Evolutionary conservation across 2,329 filamentous ascomycete genomes (phyloP).

Genomic region (Bertia moriformis): DNA sequence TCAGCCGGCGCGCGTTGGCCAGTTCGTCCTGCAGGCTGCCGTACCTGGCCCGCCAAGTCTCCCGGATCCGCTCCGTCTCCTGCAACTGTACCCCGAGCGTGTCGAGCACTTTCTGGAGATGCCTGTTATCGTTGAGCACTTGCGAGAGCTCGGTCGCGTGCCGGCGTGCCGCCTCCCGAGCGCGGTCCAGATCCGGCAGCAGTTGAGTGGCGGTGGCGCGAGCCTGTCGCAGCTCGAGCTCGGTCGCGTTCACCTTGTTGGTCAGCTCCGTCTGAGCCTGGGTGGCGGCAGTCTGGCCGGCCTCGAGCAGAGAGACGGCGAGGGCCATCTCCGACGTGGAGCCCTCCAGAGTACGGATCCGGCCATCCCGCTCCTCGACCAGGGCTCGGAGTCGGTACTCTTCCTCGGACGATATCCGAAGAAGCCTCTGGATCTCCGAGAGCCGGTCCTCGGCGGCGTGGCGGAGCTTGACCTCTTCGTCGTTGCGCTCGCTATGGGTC

Average conservation of each 20-base stretch:
- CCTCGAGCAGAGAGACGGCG: constrained; percentile 53
- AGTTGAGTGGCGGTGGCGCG: not conserved
- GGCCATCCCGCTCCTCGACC: constrained; percentile 55
- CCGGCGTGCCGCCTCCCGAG: constrained; percentile 32
- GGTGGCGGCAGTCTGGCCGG: constrained; percentile 43
- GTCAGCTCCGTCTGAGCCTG: constrained; percentile 38
- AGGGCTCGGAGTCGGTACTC: constrained; percentile 52
- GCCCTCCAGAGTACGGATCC: constrained; percentile 45
- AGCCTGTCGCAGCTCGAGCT: constrained; percentile 14
- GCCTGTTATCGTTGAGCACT: constrained; percentile 48
- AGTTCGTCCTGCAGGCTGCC: constrained; percentile 79
- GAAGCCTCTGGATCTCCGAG: constrained; percentile 55
- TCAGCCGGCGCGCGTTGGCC: constrained; percentile 61
- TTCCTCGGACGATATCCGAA: constrained; percentile 59
- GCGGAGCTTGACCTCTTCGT: constrained; percentile 47
- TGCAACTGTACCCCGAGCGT: constrained; percentile 66
- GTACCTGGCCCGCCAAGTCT: constrained; percentile 73
- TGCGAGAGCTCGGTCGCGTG: constrained; percentile 32
- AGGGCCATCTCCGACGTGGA: constrained; percentile 36
- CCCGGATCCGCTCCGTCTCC: constrained; percentile 71
- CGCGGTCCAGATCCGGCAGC: constrained; percentile 31
- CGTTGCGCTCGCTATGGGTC: constrained; percentile 45
- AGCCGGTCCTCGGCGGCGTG: constrained; percentile 59
- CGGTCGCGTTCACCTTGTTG: constrained; percentile 35
- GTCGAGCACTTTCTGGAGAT: constrained; percentile 59